These are phyloP conservation scores for Juncus effusus DNA, from an alignment of 176 grass and related monocot genomes.

Conservation along the genomic window DNA sequence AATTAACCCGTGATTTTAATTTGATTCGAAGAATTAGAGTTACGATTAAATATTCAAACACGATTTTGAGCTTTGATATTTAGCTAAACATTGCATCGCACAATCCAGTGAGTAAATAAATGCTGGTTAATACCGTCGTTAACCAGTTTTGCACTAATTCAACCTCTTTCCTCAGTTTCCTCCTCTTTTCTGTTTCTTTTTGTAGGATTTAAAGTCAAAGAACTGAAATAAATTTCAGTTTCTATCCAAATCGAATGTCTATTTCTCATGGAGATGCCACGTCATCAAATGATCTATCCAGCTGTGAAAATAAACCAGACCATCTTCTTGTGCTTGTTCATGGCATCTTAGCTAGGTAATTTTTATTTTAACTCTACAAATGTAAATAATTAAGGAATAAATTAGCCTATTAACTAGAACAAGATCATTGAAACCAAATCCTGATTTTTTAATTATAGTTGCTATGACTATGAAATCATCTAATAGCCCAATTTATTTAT, in stretches of 20 bases:
- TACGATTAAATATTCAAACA: no score
- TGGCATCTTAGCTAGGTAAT: slow-evolving; percentile 81
- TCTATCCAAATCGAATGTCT: slow-evolving; percentile 9
- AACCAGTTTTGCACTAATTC: slow-evolving; percentile 8
- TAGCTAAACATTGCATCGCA: no score
- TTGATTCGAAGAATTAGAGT: no score
- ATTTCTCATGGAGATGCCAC: neutral
- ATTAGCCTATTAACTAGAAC: neutral
- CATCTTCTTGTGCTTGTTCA: slow-evolving; percentile 90
- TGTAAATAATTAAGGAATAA: slow-evolving; percentile 15
- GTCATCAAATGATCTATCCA: slow-evolving; percentile 24
- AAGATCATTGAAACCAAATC: no score
- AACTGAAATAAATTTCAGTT: slow-evolving; percentile 14
- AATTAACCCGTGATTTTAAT: no score
- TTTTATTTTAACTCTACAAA: neutral
- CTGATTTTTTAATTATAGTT: no score
- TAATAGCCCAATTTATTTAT: no score
- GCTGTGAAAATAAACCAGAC: slow-evolving; percentile 48
- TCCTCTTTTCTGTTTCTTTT: neutral
- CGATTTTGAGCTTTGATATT: no score
- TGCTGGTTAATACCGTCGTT: neutral
- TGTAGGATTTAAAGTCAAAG: slow-evolving; percentile 6
- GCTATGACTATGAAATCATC: no score
- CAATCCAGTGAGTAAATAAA: no score
- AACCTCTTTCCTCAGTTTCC: neutral